These are phyloP conservation scores for Calonectria henricotiae DNA, from an alignment of 2,329 filamentous ascomycete species.

Conservation along the genomic window DNA sequence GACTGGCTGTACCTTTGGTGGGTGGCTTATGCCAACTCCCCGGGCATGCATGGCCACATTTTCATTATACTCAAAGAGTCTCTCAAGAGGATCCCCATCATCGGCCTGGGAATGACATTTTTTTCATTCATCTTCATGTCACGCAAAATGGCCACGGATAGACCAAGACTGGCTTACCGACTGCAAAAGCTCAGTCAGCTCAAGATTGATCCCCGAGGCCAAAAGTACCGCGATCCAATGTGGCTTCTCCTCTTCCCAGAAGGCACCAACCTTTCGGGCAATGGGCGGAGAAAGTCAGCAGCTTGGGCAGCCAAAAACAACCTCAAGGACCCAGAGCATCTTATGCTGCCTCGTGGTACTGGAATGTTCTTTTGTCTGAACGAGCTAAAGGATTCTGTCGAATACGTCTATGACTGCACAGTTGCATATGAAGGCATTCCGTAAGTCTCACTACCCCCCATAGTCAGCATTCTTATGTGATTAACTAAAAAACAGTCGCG, in stretches of 20 bases:
- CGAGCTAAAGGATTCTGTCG: constrained; percentile 81
- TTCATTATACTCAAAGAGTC: constrained; percentile 95
- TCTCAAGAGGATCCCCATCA: constrained; percentile 83
- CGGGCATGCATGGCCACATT: constrained; percentile 86
- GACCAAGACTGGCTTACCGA: constrained; percentile 81
- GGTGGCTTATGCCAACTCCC: constrained; percentile 86
- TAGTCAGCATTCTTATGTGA: constrained; percentile 31
- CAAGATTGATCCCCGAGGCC: constrained; percentile 70
- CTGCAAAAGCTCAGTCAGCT: constrained; percentile 78
- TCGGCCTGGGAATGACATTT: constrained; percentile 87
- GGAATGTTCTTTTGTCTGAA: constrained; percentile 86
- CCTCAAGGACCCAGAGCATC: constrained; percentile 80
- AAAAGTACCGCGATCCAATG: constrained; percentile 81
- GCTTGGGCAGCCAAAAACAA: constrained; percentile 85
- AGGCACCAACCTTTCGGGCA: constrained; percentile 84
- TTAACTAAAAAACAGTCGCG: constrained; percentile 69
- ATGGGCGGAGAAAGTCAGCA: constrained; percentile 80
- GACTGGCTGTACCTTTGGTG: constrained; percentile 97
- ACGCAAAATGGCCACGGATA: constrained; percentile 89
- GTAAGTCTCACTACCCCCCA: constrained; percentile 69
- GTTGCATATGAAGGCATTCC: constrained; percentile 95
- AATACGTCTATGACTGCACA: constrained; percentile 94
- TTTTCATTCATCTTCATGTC: constrained; percentile 94
- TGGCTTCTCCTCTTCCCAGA: constrained; percentile 93
- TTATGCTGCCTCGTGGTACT: constrained; percentile 85